A percentile compares a stretch with the other conserved stretches of the same genome.
Conservation (phyloP, 176 grass and related monocot species). For the Bolboschoenus planiculmis region DNA sequence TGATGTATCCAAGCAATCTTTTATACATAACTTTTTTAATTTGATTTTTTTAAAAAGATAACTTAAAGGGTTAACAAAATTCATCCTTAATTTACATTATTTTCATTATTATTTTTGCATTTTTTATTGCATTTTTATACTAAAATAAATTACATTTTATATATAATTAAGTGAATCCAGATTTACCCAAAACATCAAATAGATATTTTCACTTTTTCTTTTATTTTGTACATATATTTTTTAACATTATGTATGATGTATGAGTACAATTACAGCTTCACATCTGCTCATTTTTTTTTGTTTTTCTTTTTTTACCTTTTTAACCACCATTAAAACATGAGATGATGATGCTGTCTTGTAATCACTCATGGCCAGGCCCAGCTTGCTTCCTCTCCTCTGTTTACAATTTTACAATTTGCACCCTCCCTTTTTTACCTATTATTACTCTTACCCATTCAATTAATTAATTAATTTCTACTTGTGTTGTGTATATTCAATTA, state of each 20-base stretch:
- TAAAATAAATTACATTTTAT: too few relatives aligned
- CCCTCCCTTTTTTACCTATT: not conserved
- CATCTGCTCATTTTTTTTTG: not conserved
- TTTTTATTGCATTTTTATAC: too few relatives aligned
- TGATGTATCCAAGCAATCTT: not conserved
- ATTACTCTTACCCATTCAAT: not conserved
- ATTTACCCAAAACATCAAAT: too few relatives aligned
- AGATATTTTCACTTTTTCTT: too few relatives aligned
- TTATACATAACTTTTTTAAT: too few relatives aligned
- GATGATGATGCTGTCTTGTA: slow-evolving; percentile 9
- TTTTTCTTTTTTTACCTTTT: not conserved
- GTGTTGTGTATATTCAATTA: not conserved
- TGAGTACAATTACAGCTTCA: not conserved
- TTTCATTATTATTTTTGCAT: too few relatives aligned
- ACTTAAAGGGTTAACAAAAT: too few relatives aligned
- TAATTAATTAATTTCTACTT: not conserved
- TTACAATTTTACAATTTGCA: not conserved
- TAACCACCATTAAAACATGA: not conserved
- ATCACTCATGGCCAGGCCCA: slow-evolving; percentile 2
- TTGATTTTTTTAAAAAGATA: too few relatives aligned
- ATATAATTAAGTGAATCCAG: too few relatives aligned
- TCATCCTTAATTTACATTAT: too few relatives aligned
- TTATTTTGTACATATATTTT: too few relatives aligned
- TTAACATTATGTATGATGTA: not conserved
- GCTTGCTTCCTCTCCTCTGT: not conserved